Base-by-base conservation (phyloP, 2,329 filamentous ascomycete genomes). In the Fusarium equiseti region DNA sequence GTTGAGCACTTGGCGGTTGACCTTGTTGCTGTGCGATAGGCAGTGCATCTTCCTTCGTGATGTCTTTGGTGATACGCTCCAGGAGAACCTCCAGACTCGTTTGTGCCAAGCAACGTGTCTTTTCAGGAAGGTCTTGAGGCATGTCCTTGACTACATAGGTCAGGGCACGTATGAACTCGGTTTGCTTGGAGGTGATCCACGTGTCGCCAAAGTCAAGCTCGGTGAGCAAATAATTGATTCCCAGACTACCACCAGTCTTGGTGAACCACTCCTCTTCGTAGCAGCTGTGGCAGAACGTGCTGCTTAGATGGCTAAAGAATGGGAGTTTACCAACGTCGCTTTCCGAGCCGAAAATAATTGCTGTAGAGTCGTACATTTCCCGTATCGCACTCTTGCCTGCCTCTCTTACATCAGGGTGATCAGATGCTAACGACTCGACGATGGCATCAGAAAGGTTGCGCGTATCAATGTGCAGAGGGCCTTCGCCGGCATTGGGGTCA, bases 191-290 rank as follows among this genome's bases (percentile, higher is more conserved):
- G 22, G 89, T 86, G 35, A 99, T 85, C 94, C 96, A 99, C 2
- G 84, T 79, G 75, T 97, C 92, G 44, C 94, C 94, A 49, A 99
- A 86, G 56, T 95, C 90, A 59, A 98, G 84, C 73, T 95, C 91
- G 4, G 93, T 95, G 32, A 95, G 90, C 62, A 99, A 83, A 60
- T 97, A 91, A 76, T 93, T 91, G 75, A 99, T 98, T 59, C 97
- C 97, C 22, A 95, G 83, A 57, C 92, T 95, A 42, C 96, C 96
- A 51, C 95, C 96, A 40, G 94, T 92, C 81, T 99, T 99, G 55
- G 95, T 95, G 77, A 97, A 99, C 96, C 97, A 99, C 76, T 99
- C 96, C 79, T 99, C 95, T 75, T 96, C 94, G 75, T 98, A 95
- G 79, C 96, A 99, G 71, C 93, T 94, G 78, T 99, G 96, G 74